Base-by-base conservation (phyloP, 768 basidiomycete genomes). In the Mrakia gelida region DNA sequence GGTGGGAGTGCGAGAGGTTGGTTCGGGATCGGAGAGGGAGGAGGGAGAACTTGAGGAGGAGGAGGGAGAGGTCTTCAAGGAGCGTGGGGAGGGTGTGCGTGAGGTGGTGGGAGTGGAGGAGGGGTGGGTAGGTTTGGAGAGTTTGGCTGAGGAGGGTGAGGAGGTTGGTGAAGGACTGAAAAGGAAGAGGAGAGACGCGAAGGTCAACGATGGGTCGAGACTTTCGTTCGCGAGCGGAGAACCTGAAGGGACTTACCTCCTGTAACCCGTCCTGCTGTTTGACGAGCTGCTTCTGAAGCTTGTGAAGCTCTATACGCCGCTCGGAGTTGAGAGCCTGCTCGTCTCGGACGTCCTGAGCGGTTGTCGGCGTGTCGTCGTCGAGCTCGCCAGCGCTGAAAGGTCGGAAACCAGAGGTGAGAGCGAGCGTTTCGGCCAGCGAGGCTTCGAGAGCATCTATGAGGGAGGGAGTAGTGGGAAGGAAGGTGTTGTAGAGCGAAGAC, bases 11-110 rank as follows among this genome's bases (percentile, higher is more conserved):
- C 10, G 59, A 59, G 59, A 59, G 59, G 26, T 8, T n/a, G n/a
- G 26, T 18, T 26, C 59, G 59, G 0, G 59, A 59, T 11, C 59
- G 59, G 10, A n/a, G 59, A 10, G 59, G 59, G n/a, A 59, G 59
- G 59, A 59, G n/a, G n/a, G 59, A 59, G 59, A 59, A 28, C n/a
- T 59, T 59, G 59, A 59, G 59, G 7, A 59, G 59, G 59, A 59
- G 26, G 26, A 28, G 0, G 10, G 59, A 59, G 59, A 59, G 59
- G 3, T 59, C 26, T 8, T 15, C 3, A 26, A n/a, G 59, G 26
- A n/a, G 26, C 11, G 18, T 23, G 21, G 59, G 59, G 59, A 59
- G 9, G 9, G 59, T 59, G 7, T 2, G 7, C 0, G 23, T 26
- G n/a, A 59, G n/a, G 28, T 59, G 59, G 9, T 59, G 59, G 11